Evolutionary conservation across 441 rosid species (phyloP).

Genomic region (Rhodomyrtus psidioides): DNA sequence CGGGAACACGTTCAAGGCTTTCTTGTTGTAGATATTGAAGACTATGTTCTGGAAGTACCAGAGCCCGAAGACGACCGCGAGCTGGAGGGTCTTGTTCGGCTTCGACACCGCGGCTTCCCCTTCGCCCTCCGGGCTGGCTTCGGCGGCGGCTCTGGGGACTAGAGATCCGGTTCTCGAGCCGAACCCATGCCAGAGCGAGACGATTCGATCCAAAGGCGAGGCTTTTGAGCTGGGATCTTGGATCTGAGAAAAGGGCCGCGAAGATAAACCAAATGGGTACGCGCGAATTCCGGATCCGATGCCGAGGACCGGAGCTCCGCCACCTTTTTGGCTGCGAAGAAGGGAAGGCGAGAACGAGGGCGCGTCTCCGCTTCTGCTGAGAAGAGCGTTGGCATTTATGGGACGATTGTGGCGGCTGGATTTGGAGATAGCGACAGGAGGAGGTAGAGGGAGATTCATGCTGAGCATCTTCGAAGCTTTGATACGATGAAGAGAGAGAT

Average conservation of each 20-base stretch:
- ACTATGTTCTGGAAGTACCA: conserved; percentile 92
- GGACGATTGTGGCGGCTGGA: conserved; percentile 11
- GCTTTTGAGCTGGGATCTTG: conserved; percentile 18
- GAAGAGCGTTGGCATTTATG: conserved; percentile 15
- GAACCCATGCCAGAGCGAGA: conserved; percentile 9
- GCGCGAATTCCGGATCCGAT: conserved; percentile 1
- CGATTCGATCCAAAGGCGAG: conserved; percentile 4
- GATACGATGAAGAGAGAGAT: neutral
- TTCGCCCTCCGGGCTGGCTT: conserved; percentile 32
- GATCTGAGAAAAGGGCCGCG: conserved; percentile 25
- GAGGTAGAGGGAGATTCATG: conserved; percentile 24
- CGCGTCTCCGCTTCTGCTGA: neutral
- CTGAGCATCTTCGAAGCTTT: conserved; percentile 21
- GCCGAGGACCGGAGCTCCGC: neutral
- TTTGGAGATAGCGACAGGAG: conserved; percentile 32
- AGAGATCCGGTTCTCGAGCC: conserved; percentile 25
- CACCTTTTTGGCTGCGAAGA: neutral
- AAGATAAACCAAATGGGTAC: conserved; percentile 27
- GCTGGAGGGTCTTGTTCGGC: conserved; percentile 41
- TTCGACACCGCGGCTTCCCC: neutral
- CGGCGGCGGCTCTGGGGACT: conserved; percentile 34
- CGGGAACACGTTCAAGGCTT: conserved; percentile 78
- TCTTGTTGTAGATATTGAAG: conserved; percentile 90
- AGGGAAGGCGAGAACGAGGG: conserved; percentile 11
- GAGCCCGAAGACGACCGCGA: conserved; percentile 66